Evolutionary conservation across 176 grass and related monocot species (phyloP).

Genomic region (Cocos nucifera): DNA sequence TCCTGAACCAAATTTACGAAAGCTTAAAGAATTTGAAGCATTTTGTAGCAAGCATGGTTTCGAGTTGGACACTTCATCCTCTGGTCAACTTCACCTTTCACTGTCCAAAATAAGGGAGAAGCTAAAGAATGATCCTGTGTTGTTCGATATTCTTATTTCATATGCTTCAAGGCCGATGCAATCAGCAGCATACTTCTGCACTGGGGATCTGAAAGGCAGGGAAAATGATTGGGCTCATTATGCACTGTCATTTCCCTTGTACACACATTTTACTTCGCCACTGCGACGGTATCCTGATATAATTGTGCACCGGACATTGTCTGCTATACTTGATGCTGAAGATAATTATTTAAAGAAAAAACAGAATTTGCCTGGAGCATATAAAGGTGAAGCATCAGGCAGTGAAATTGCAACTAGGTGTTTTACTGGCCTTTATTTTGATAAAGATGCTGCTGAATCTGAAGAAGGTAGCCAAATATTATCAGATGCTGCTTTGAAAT

Average conservation of each 20-base stretch:
- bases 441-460: conserved; percentile 58
- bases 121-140: conserved; percentile 62
- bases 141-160: conserved; percentile 88
- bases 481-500: conserved; percentile 44
- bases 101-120: conserved; percentile 71
- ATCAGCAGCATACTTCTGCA: conserved; percentile 78
- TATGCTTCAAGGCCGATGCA: conserved; percentile 96
- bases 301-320: conserved; percentile 84
- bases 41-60: conserved; percentile 88
- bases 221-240: conserved; percentile 92
- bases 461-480: conserved; percentile 63
- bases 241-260: conserved; percentile 63
- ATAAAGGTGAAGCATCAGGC: conserved; percentile 18
- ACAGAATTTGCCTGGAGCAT: conserved; percentile 9
- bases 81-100: conserved; percentile 82
- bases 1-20: conserved; percentile 69
- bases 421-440: conserved; percentile 69
- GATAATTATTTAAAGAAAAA: conserved; percentile 53
- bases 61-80: conserved; percentile 74
- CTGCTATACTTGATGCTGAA: conserved; percentile 75
- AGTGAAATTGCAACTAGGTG: conserved; percentile 28
- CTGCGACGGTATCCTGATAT: conserved; percentile 93
- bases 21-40: conserved; percentile 68
- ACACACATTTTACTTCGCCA: conserved; percentile 94
- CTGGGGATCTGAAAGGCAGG: conserved; percentile 49